phyloP scores from a whole-genome alignment of 2,329 filamentous ascomycete genomes.

The Fusarium vanettenii region DNA sequence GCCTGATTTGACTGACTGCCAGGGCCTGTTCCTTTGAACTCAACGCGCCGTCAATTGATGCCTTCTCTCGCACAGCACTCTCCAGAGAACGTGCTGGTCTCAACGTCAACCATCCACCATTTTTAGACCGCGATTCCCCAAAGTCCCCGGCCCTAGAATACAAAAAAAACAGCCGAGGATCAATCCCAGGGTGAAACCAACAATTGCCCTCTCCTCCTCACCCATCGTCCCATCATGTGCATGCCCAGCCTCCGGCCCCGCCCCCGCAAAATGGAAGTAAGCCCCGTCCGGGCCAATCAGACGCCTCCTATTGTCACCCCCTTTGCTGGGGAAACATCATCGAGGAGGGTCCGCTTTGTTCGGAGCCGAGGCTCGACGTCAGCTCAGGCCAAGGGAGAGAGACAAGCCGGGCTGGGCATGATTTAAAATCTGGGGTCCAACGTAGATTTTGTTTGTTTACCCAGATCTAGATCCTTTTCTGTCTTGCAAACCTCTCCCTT shows the following conservation, averaged over 20 bases:
- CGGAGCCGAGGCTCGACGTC: constrained; percentile 36
- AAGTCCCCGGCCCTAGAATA: neutral
- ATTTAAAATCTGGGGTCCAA: constrained; percentile 19
- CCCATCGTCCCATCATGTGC: constrained; percentile 26
- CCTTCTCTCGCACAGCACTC: neutral
- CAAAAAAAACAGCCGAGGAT: constrained; percentile 15
- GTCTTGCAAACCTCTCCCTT: neutral
- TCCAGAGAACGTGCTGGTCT: neutral
- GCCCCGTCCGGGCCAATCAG: constrained; percentile 25
- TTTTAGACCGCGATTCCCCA: neutral
- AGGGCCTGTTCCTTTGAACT: too few species aligned
- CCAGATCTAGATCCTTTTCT: neutral
- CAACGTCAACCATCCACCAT: neutral
- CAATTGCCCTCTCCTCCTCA: neutral
- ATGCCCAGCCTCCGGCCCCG: constrained; percentile 24
- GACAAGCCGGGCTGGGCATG: neutral
- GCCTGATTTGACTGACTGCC: too few species aligned
- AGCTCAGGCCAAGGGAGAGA: neutral
- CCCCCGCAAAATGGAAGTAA: constrained; percentile 37
- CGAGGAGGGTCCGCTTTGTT: constrained; percentile 28
- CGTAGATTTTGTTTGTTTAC: neutral
- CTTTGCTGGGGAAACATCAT: neutral
- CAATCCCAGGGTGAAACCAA: constrained; percentile 17
- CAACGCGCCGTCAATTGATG: neutral
- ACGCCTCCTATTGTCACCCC: constrained; percentile 25